A percentile compares a stretch with the other conserved stretches of the same genome.
These are phyloP conservation scores for Trichoderma sp. DNA, from an alignment of 2,329 filamentous ascomycete genomes.

Conservation along the genomic window DNA sequence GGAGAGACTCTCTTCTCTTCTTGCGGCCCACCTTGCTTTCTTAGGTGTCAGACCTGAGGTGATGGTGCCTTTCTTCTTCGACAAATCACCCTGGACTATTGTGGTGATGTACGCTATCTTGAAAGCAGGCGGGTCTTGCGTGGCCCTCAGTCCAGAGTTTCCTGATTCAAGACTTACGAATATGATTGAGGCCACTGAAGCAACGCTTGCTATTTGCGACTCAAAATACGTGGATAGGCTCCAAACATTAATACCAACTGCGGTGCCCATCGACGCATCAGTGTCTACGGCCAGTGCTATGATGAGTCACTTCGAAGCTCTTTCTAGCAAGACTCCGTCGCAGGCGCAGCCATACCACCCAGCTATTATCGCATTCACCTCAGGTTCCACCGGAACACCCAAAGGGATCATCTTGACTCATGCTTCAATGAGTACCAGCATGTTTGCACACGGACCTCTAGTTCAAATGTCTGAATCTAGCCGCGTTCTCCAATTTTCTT, in stretches of 20 bases:
- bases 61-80: background rate
- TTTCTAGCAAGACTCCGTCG: background rate
- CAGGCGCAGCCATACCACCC: background rate
- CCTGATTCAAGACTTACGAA: background rate
- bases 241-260: background rate
- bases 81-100: background rate
- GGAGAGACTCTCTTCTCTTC: background rate
- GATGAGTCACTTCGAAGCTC: background rate
- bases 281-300: background rate
- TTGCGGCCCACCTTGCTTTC: background rate
- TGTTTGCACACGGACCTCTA: background rate
- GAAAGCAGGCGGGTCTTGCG: background rate
- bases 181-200: background rate
- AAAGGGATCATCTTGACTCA: background rate
- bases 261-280: background rate
- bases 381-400: background rate
- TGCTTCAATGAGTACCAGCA: background rate
- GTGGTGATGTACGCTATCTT: background rate
- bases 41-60: background rate
- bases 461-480: background rate
- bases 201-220: background rate
- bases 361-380: background rate
- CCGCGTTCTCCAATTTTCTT: constrained; percentile 5
- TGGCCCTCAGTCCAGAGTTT: background rate
- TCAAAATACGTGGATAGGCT: background rate